These are phyloP conservation scores for Geotrichum candidum DNA, from an alignment of 1,139 yeast genomes.

Conservation along the genomic window DNA sequence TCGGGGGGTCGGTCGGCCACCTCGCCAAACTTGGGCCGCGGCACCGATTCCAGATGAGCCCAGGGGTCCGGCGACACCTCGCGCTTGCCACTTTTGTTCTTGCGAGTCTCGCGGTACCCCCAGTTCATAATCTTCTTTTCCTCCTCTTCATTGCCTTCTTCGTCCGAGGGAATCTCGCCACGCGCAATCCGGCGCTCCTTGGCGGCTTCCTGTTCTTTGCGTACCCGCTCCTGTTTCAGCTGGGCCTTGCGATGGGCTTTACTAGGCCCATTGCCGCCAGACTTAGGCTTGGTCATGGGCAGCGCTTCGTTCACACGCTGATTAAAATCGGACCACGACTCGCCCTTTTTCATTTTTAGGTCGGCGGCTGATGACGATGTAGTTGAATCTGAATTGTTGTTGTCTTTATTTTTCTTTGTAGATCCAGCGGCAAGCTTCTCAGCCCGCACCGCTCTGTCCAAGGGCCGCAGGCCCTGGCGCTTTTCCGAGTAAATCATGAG, in stretches of 20 bases:
- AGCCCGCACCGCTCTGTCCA: constrained; percentile 4
- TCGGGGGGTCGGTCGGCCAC: constrained; percentile 40
- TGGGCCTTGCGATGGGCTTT: constrained; percentile 7
- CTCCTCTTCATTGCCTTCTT: constrained; percentile 23
- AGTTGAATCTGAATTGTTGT: neutral
- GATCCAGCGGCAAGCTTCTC: neutral
- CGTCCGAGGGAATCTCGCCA: constrained; percentile 19
- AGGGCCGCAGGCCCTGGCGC: constrained; percentile 18
- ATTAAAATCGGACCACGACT: constrained; percentile 34
- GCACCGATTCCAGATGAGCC: constrained; percentile 31
- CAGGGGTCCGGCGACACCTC: constrained; percentile 39
- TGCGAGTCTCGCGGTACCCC: constrained; percentile 12
- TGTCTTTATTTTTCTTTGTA: neutral
- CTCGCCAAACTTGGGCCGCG: constrained; percentile 38
- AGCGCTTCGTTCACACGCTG: constrained; percentile 39
- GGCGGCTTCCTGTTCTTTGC: constrained; percentile 10
- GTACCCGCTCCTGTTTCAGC: constrained; percentile 3
- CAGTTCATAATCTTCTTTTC: constrained; percentile 24
- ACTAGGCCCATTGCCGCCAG: constrained; percentile 19
- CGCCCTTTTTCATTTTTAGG: constrained; percentile 32
- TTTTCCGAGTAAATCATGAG: constrained; percentile 27
- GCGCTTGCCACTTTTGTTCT: constrained; percentile 20
- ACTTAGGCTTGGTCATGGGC: constrained; percentile 33
- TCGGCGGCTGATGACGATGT: constrained; percentile 11
- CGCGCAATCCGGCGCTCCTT: constrained; percentile 17